phyloP scores from a whole-genome alignment of 164 flowering plant species.

The Stephania yunnanensis region DNA sequence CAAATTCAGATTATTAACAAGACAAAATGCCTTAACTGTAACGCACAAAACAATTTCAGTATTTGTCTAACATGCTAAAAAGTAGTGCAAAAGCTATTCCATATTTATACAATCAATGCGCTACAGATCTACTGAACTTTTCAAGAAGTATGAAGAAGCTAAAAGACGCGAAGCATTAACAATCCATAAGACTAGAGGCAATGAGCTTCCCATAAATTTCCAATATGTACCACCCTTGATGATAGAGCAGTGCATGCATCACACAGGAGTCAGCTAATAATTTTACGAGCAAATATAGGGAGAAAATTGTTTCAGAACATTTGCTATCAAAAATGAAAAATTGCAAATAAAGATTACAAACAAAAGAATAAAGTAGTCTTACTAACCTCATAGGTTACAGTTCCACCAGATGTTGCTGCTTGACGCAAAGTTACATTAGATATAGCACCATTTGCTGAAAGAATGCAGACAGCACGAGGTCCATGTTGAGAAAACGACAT shows the following conservation, averaged over 20 bases:
- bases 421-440: slow-evolving; percentile 92
- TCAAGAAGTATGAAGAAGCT: no score
- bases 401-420: slow-evolving; percentile 85
- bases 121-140: no score
- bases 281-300: background rate
- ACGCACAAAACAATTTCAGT: no score
- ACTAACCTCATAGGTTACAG: slow-evolving; percentile 90
- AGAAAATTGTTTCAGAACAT: background rate
- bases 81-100: no score
- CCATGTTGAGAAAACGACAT: slow-evolving; percentile 87
- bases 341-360: background rate
- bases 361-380: background rate
- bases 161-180: no score
- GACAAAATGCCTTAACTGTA: no score
- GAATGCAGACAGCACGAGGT: slow-evolving; percentile 75
- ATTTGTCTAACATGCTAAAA: no score
- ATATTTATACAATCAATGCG: no score
- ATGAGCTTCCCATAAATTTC: background rate
- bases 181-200: no score
- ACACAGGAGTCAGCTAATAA: background rate
- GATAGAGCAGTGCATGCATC: background rate
- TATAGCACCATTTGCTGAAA: slow-evolving; percentile 87
- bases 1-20: no score
- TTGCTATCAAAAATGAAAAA: background rate
- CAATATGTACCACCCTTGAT: background rate